Evolutionary conservation across 306 rosid species (phyloP), one percentile per base, ranked within the genome.

Genomic region (Senna siamea): DNA sequence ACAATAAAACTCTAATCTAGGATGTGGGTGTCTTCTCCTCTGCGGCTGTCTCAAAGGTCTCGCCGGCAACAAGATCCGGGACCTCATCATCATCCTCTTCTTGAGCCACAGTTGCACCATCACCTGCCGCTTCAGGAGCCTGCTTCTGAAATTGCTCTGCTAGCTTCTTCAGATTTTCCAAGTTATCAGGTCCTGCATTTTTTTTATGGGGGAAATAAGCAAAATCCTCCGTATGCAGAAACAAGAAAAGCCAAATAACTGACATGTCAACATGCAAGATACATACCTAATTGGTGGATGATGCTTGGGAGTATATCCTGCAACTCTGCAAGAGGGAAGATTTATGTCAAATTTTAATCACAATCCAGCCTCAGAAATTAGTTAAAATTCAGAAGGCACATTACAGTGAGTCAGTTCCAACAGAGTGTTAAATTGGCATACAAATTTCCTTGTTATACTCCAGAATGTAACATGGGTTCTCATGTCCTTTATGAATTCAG

Each of bases 261-360:
- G 13, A 28, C 23, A 14, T 1, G 7, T 19, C 7, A n/a, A 18
- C 7, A 28, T 26, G 28, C 2, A 12, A 35, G n/a, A 50, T 52
- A 70, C 79, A 60, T 81, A 92, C 99, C 99, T 83, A 94, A 82
- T 79, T 94, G 99, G 78, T 89, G 82, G 84, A 94, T 88, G 38
- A 94, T 90, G 80, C 83, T 91, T 5, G 99, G 99, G 63, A 94
- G 99, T 60, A 94, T 88, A 76, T 94, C 99, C 78, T 94, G 99
- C 93, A 95, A 90, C 69, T 95, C 99, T 95, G 92, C 43, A 77
- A 73, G 9, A 60, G 11, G n/a, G 48, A 65, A 75, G 54, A 43
- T 1, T 19, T 2, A 68, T 6, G 51, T 83, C 63, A 79, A 44
- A 48, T 26, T 44, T 53, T n/a, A 4, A 19, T 1, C 26, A 5